Conservation (phyloP, 2,329 filamentous ascomycete species). For the Tricladium varicosporioides region DNA sequence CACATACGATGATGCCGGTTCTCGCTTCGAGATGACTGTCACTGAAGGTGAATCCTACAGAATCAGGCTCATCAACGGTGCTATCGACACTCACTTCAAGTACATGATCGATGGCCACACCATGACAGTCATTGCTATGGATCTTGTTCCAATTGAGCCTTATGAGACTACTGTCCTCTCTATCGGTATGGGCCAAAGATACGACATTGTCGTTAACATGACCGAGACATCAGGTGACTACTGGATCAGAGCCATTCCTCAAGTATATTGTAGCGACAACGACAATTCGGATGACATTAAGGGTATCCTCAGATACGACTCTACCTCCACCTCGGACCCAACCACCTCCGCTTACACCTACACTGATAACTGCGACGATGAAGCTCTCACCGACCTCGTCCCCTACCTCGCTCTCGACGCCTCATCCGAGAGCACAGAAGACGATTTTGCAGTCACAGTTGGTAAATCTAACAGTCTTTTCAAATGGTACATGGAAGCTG, state of each 20-base stretch:
- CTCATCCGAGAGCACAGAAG: conserved; percentile 4
- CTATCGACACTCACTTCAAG: conserved; percentile 44
- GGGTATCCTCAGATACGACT: conserved; percentile 46
- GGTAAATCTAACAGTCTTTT: conserved; percentile 31
- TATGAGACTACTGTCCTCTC: conserved; percentile 45
- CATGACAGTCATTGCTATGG: conserved; percentile 62
- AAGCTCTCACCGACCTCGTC: conserved; percentile 20
- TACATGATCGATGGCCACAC: conserved; percentile 47
- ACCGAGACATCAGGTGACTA: conserved; percentile 45
- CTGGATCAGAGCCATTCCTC: conserved; percentile 56
- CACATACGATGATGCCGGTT: conserved; percentile 17
- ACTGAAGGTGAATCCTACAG: conserved; percentile 36
- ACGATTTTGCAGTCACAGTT: conserved; percentile 25
- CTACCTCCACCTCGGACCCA: conserved; percentile 41
- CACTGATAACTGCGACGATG: conserved; percentile 25
- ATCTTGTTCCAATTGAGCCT: conserved; percentile 41
- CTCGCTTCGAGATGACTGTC: conserved; percentile 29
- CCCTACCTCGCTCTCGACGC: conserved; percentile 23
- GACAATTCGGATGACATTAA: conserved; percentile 46
- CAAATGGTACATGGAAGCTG: conserved; percentile 46
- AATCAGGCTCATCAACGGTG: conserved; percentile 44
- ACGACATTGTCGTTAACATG: conserved; percentile 43
- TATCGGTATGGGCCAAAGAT: conserved; percentile 53
- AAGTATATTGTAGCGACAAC: conserved; percentile 56
- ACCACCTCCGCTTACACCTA: conserved; percentile 17